Base-by-base conservation (phyloP, 164 flowering plant genomes). In the Taxillus chinensis region DNA sequence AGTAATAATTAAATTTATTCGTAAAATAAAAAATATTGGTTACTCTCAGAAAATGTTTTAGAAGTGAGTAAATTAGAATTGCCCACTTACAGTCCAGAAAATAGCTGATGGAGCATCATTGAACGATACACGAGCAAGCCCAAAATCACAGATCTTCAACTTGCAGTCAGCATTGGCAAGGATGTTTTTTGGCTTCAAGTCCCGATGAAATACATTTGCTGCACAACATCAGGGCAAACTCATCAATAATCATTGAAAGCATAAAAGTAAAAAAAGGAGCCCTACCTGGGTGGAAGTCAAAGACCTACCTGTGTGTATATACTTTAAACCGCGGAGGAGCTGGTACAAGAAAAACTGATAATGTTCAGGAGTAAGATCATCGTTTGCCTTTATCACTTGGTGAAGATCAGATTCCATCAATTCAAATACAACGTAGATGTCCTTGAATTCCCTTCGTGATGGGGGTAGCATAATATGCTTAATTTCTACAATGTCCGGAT, bases 111-210 rank as follows among this genome's bases (percentile, higher is more conserved):
- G 96, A 14, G 93, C 87, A 68, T 89, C 96, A 68, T 83, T 83
- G 53, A 86, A 89, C 62, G 96, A 82, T 9, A 83, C 92, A 59
- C 96, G 89, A 64, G 96, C 96, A 63, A 89, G 90, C 58, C 96
- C 92, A 75, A 89, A 89, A 74, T 89, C 96, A 73, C 96, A 89
- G 67, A 89, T 86, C 84, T 89, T 89, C 78, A 89, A 65, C 69
- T 85, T 86, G 80, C 96, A 89, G 66, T 89, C 92, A 53, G 96
- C 87, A 75, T 89, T 89, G 66, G 92, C 96, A 72, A 89, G 86
- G 58, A 89, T 86, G 65, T 89, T 89, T 71, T 85, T 86, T 39
- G 95, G 95, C 79, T 87, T 87, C 42, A 87, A 70, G 75, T 88
- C 95, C 64, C 92, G 80, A 71, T 89, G 96, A 63, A 81, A 87